Percentiles rank a stretch among this genome's conserved stretches.
Conservation (phyloP, 805 yeast genomes). For the Saccharomyces jurei region DNA sequence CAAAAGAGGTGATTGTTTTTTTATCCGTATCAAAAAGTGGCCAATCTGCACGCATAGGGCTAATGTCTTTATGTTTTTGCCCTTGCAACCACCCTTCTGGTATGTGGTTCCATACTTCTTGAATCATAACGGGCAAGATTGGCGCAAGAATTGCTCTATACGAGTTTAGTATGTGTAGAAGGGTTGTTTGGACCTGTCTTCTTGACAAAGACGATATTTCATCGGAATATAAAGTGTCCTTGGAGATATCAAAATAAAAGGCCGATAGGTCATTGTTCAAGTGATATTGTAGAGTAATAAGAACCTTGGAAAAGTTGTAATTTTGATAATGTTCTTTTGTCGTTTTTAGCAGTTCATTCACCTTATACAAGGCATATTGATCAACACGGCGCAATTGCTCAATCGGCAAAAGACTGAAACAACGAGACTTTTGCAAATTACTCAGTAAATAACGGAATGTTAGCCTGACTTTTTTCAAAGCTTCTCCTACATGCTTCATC, state of each 20-base stretch:
- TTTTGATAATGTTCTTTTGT: constrained; percentile 41
- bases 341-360: constrained; percentile 39
- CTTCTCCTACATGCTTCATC: constrained; percentile 67
- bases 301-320: constrained; percentile 62
- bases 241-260: constrained; percentile 75
- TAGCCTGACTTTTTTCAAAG: constrained; percentile 71
- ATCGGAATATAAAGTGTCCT: constrained; percentile 80
- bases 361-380: constrained; percentile 49
- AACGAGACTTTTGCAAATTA: constrained; percentile 45
- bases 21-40: neutral
- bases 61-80: neutral
- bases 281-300: constrained; percentile 60
- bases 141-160: constrained; percentile 72
- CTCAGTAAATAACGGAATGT: constrained; percentile 79
- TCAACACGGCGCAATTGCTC: constrained; percentile 45
- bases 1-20: constrained; percentile 7
- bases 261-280: constrained; percentile 73
- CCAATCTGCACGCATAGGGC: constrained; percentile 1
- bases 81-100: constrained; percentile 29
- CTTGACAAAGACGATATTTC: constrained; percentile 31
- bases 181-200: constrained; percentile 51
- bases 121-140: constrained; percentile 72
- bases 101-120: constrained; percentile 74
- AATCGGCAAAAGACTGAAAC: constrained; percentile 32
- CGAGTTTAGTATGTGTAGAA: constrained; percentile 48